Evolutionary conservation across 805 yeast species (phyloP), one percentile per base, ranked within the genome.

Genomic region (Ogataea degrootiae): DNA sequence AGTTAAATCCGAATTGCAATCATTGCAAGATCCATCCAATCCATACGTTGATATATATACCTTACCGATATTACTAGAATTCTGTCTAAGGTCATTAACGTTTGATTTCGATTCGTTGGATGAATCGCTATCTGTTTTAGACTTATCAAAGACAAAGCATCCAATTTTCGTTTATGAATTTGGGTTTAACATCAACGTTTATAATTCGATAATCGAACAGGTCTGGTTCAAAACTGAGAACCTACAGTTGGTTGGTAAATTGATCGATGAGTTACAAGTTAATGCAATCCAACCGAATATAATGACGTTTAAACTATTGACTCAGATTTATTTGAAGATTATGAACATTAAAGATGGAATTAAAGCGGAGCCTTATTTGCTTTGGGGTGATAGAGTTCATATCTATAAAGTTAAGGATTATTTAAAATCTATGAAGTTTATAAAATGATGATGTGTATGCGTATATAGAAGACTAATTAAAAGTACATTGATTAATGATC

Each of bases 271-370:
- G 48, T 47, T 66, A 42, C 39, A 49, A 14, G 49, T 53, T 36
- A 66, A 65, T 45, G 69, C 67, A 1, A 59, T 67, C 23, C 57
- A 53, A 29, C 66, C 66, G 5, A 63, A 67, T 39, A 33, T 62
- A 11, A 45, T 53, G 12, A 65, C 69, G 2, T 62, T 54, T 42
- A 57, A 57, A 45, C 50, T 61, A 19, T 35, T 65, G 16, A 49
- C 61, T 1, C 39, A 51, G 21, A 56, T 67, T 6, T 63, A 64
- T 40, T 46, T 65, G 17, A 51, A 59, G 19, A 59, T 65, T 42
- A 65, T 65, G 67, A 39, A 53, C 5, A 59, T 61, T 3, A 42
- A 52, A n/a, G 56, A 57, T 35, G 52, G 43, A 8, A 37, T 45
- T 4, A 39, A 34, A 6, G 53, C 61, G 6, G 60, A 58, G 26